phyloP scores from a whole-genome alignment of 306 rosid species.

The Lotus japonicus region DNA sequence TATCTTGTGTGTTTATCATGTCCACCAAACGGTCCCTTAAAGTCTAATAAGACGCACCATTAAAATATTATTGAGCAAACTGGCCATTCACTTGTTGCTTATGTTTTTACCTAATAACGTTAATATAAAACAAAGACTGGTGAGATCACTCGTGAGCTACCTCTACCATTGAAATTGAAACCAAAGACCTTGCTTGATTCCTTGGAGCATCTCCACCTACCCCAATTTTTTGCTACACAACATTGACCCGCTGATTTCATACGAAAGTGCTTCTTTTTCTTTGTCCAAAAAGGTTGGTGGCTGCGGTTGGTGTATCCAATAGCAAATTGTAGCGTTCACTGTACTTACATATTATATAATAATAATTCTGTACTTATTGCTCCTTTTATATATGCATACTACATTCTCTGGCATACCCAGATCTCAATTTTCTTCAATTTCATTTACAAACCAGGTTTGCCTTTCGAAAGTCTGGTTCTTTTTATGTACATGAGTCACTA shows the following conservation, averaged over 20 bases:
- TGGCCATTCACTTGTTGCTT: no score
- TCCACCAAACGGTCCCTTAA: no score
- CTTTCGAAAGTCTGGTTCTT: not conserved
- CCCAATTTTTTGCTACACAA: not conserved
- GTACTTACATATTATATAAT: not conserved
- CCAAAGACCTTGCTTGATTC: no score
- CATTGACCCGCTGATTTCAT: not conserved
- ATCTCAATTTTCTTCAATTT: constrained; percentile 21
- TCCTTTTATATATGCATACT: not conserved
- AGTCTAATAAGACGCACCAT: no score
- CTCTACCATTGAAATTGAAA: no score
- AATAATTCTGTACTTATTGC: not conserved
- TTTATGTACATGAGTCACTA: not conserved
- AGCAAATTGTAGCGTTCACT: not conserved
- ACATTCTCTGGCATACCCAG: constrained; percentile 4
- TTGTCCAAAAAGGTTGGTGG: not conserved
- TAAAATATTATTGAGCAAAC: no score
- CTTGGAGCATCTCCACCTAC: constrained; percentile 10
- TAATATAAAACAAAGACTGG: no score
- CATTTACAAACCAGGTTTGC: constrained; percentile 34
- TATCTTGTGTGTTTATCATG: no score
- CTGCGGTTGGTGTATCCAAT: not conserved
- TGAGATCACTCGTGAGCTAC: no score
- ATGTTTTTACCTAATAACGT: no score
- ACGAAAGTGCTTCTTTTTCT: not conserved